Conservation (phyloP, 352 stramenopile genomes). For the Globisporangium solare region DNA sequence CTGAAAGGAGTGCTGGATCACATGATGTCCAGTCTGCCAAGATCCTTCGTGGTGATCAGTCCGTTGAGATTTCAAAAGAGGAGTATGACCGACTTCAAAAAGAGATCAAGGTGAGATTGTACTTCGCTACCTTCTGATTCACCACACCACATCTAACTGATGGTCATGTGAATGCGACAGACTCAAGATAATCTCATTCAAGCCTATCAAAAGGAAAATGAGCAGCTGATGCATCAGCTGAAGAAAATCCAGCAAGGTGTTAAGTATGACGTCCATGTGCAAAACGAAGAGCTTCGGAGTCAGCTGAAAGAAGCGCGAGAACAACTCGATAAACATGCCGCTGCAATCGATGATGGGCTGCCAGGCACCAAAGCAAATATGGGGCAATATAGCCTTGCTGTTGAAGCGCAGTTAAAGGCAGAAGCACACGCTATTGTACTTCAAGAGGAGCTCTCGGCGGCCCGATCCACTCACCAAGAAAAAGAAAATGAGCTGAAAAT, state of each 20-base stretch:
- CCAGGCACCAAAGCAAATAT: constrained; percentile 28
- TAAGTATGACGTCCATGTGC: constrained; percentile 65
- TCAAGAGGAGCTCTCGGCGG: constrained; percentile 52
- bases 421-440: constrained; percentile 48
- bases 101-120: constrained; percentile 40
- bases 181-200: constrained; percentile 75
- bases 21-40: not conserved
- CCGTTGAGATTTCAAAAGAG: constrained; percentile 1
- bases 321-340: constrained; percentile 16
- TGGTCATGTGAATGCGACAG: constrained; percentile 6
- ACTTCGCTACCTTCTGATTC: not conserved
- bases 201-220: constrained; percentile 80
- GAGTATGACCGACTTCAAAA: constrained; percentile 35
- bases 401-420: constrained; percentile 58
- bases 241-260: constrained; percentile 56
- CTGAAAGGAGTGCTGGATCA: not conserved
- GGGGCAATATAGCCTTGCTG: constrained; percentile 39
- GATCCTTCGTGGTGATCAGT: not conserved
- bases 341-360: constrained; percentile 4
- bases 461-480: constrained; percentile 31
- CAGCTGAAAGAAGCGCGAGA: constrained; percentile 43
- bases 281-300: constrained; percentile 61
- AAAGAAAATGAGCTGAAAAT: constrained; percentile 66
- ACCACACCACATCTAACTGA: not conserved
- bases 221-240: constrained; percentile 75